Conservation (phyloP, 2,329 filamentous ascomycete species). For the Neonectria hederae region DNA sequence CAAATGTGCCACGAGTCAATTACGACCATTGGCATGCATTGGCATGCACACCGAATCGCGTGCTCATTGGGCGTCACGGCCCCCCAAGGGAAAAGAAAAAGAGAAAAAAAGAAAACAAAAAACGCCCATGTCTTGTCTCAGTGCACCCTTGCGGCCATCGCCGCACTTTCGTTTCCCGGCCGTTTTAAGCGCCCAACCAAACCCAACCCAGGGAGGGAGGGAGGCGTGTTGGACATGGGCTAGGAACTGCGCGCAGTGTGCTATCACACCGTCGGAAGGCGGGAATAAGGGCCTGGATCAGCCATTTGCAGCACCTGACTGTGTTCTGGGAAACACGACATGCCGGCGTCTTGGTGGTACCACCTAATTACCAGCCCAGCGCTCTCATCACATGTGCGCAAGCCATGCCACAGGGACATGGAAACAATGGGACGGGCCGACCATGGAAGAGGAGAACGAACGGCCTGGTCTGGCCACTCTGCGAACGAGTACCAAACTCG, state of each 20-base stretch:
- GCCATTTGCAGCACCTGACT: not conserved
- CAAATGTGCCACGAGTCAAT: not conserved
- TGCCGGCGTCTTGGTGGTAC: slow-evolving; percentile 18
- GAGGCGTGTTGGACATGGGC: too few species aligned
- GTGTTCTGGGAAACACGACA: slow-evolving; percentile 10
- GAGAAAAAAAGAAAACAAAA: not conserved
- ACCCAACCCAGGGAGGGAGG: not conserved
- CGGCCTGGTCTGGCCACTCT: not conserved
- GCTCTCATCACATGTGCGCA: slow-evolving; percentile 1
- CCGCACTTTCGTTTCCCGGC: not conserved
- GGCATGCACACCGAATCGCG: not conserved
- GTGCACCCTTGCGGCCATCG: not conserved
- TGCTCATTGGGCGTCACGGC: not conserved
- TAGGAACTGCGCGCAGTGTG: too few species aligned
- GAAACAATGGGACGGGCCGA: not conserved
- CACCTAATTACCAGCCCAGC: not conserved
- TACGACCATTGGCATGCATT: not conserved
- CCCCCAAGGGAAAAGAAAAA: not conserved
- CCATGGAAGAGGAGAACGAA: not conserved
- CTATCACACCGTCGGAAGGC: not conserved
- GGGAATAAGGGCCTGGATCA: not conserved
- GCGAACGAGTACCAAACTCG: not conserved
- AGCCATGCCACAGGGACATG: not conserved
- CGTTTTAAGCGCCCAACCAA: not conserved
- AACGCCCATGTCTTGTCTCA: not conserved